A percentile compares a stretch with the other conserved stretches of the same genome.
Conservation (phyloP, 169 alveolate genomes). For the Plasmodium ovale region DNA sequence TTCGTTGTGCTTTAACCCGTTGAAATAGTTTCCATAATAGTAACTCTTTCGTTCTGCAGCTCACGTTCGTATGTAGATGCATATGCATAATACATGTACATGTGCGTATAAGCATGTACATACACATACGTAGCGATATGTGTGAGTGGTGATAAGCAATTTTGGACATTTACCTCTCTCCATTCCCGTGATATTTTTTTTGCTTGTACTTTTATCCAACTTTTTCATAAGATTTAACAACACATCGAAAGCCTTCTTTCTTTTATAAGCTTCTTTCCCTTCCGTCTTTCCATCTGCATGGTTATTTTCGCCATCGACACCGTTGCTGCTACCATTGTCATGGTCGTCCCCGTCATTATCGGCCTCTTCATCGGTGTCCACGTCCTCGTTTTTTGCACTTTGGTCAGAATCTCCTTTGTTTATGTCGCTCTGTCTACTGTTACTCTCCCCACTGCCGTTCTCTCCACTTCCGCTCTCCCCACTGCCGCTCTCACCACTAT, state of each 20-base stretch:
- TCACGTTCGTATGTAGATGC: not conserved
- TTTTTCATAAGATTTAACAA: conserved; percentile 32
- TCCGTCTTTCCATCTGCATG: not conserved
- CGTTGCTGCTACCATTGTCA: not conserved
- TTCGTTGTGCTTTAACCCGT: conserved; percentile 51
- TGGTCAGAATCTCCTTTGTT: conserved; percentile 1
- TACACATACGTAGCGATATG: conserved; percentile 8
- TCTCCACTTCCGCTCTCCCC: not conserved
- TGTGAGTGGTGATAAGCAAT: not conserved
- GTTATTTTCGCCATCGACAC: not conserved
- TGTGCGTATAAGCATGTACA: not conserved
- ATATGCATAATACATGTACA: not conserved
- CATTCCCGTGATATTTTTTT: conserved; percentile 5
- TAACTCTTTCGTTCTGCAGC: conserved; percentile 20
- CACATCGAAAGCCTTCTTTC: conserved; percentile 17
- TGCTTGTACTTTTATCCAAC: conserved; percentile 6
- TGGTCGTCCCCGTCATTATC: not conserved
- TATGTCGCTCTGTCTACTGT: not conserved
- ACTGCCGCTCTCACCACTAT: not conserved
- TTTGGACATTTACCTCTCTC: conserved; percentile 4
- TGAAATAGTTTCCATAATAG: conserved; percentile 55
- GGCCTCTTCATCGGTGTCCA: not conserved
- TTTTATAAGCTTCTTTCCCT: conserved; percentile 3
- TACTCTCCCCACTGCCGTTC: not conserved
- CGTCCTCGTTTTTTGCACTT: conserved; percentile 10